phyloP scores from a whole-genome alignment of 2,329 filamentous ascomycete genomes.

The Bipolaris bicolor region DNA sequence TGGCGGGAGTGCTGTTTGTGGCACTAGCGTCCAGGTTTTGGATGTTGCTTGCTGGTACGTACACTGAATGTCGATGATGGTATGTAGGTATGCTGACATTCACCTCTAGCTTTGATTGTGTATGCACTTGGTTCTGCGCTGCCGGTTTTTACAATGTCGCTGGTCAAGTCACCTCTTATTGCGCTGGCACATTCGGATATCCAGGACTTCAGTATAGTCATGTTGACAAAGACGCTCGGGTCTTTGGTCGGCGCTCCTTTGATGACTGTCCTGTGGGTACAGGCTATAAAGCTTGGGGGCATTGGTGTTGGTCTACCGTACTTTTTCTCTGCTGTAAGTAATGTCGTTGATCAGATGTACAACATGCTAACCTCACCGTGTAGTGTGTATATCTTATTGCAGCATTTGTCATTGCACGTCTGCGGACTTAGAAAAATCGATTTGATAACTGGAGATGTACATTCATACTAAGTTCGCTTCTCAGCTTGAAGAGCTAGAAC shows the following conservation, averaged over 20 bases:
- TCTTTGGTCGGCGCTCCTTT: conserved; percentile 46
- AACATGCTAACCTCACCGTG: background rate
- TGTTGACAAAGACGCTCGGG: conserved; percentile 46
- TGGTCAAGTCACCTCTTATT: conserved; percentile 45
- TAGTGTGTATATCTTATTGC: conserved; percentile 21
- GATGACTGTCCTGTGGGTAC: conserved; percentile 47
- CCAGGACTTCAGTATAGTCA: conserved; percentile 48
- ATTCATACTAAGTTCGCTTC: background rate
- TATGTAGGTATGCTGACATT: conserved; percentile 3
- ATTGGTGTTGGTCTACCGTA: conserved; percentile 43
- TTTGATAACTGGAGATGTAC: background rate
- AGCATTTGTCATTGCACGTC: conserved; percentile 11
- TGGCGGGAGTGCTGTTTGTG: conserved; percentile 44
- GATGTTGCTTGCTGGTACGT: conserved; percentile 40
- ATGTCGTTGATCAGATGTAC: background rate
- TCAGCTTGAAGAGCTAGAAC: conserved; percentile 1
- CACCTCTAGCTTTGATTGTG: conserved; percentile 38
- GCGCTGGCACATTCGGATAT: conserved; percentile 34
- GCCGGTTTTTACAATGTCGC: conserved; percentile 48
- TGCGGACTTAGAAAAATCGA: background rate
- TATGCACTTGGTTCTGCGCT: conserved; percentile 49
- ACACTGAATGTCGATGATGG: no score
- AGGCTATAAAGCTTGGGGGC: conserved; percentile 44
- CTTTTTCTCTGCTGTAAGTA: conserved; percentile 44
- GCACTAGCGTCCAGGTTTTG: conserved; percentile 41